Base-by-base conservation (phyloP, 1,284 basidiomycete genomes). In the Grifola frondosa region DNA sequence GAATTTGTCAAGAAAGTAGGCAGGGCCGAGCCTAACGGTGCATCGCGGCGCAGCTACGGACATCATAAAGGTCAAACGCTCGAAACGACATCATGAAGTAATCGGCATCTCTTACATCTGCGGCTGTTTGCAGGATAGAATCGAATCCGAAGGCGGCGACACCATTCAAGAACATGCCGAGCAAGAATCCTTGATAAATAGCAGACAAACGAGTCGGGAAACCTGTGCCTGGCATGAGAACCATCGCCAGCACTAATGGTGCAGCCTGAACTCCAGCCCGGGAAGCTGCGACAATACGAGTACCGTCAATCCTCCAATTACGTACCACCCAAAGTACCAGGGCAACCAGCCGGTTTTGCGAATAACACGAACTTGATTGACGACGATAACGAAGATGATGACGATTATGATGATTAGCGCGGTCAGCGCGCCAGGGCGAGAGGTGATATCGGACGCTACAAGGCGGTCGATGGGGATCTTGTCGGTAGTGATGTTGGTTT, bases 321-420 rank as follows among this genome's bases (percentile, higher is more conserved):
- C 63, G 58, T 87, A 86, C 82, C 87, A 88, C 6, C 69, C 71
- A 16, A 81, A 54, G 59, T 92, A 93, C 57, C 84, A 77, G 4
- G 83, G 80, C 22, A 95, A 66, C 78, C 83, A 88, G 1, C 91
- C 90, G 0, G 87, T 90, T 62, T 86, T 85, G 37, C 91, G 79
- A 44, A 93, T 87, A 30, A 92, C 81, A n/a, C 88, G 74, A 6
- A 88, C 59, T 66, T 95, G 91, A 59, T 92, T 92, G 37, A 88
- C 54, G 13, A 76, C 78, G 24, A 84, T 63, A 19, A 74, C 62
- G 5, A 78, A 56, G 9, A 93, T 62, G 44, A 91, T 68, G 25
- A 88, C 59, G 21, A 88, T 59, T 38, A 91, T 77, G 49, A 93
- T 77, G 38, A 89, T 74, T 16, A 91, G 70, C 2, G 88, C 80